Evolutionary conservation across 495 filamentous ascomycete species (phyloP), one percentile per base, ranked within the genome.

Genomic region (Thermochaetoides thermophila): DNA sequence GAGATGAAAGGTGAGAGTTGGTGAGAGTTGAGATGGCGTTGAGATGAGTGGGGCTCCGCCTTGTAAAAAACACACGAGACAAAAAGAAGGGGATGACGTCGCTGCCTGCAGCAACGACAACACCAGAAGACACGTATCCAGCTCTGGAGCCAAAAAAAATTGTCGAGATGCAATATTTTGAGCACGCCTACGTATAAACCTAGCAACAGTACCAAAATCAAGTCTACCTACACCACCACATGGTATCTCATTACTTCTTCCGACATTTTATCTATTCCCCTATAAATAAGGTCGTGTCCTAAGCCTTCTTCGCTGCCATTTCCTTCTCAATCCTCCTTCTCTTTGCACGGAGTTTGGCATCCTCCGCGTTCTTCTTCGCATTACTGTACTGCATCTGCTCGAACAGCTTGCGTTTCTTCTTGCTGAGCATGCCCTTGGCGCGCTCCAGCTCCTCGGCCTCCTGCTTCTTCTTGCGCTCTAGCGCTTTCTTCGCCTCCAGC

Each of bases 371-470:
- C 64, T 76, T 75, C 66, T 81, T 79, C 60, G 75, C 81, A 57
- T 87, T 87, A 41, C 69, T 78, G 60, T 84, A 84, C 50, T 81
- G 66, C 83, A 91, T 91, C 70, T 91, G 85, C 64, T 87, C 83
- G 34, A 82, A 68, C 39, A 87, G 60, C 71, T 86, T 87, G 44
- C 83, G 65, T 69, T 87, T 87, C 73, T 83, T 85, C 59, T 82
- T 74, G 57, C 75, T 77, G 66, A 91, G 79, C 83, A 91, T 91
- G 56, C 84, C 84, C 69, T 87, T 87, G 54, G 78, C 73, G 53
- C 83, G 66, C 57, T 87, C 81, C 29, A 86, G 61, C 43, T 86
- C 80, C 52, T 87, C 82, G 15, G 81, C 81, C 50, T 84, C 80
- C 51, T 82, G 68, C 35, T 60, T 67, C 37, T 71, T 63, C 61